A percentile compares a stretch with the other conserved stretches of the same genome.
Conservation (phyloP, 345 rosid genomes). For the Pugionium cornutum region DNA sequence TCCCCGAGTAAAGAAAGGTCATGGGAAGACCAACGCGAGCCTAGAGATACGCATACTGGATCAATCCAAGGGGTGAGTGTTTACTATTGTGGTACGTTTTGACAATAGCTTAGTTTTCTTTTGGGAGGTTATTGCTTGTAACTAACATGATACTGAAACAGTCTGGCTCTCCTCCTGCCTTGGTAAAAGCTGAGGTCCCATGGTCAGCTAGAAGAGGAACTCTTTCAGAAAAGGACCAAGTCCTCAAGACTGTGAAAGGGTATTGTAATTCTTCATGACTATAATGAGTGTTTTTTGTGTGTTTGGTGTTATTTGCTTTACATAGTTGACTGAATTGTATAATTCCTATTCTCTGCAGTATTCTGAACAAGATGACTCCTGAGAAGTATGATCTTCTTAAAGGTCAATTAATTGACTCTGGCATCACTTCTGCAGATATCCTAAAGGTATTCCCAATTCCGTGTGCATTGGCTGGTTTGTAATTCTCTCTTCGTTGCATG, state of each 20-base stretch:
- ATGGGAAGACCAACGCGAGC: slow-evolving; percentile 56
- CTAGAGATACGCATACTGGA: slow-evolving; percentile 48
- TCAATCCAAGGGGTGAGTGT: slow-evolving; percentile 58
- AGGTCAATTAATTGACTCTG: slow-evolving; percentile 86
- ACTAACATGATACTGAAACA: slow-evolving; percentile 33
- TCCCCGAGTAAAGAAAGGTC: slow-evolving; percentile 71
- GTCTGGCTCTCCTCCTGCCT: slow-evolving; percentile 60
- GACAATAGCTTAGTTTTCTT: not conserved
- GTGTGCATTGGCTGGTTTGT: not conserved
- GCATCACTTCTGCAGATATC: slow-evolving; percentile 75
- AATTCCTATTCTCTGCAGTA: slow-evolving; percentile 49
- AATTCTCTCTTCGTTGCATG: slow-evolving; percentile 14
- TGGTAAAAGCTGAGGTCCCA: slow-evolving; percentile 72
- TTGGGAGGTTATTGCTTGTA: not conserved
- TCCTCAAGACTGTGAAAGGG: slow-evolving; percentile 81
- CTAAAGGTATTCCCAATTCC: slow-evolving; percentile 48
- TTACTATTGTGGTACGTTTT: not conserved
- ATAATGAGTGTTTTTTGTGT: not conserved
- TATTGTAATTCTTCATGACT: slow-evolving; percentile 38
- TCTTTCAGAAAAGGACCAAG: slow-evolving; percentile 59
- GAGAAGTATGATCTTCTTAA: slow-evolving; percentile 89
- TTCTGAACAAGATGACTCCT: slow-evolving; percentile 87
- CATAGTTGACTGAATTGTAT: not conserved
- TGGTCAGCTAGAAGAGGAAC: slow-evolving; percentile 64
- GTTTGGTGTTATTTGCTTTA: not conserved